These are phyloP conservation scores for Phytophthora tubulina DNA, from an alignment of 352 stramenopile species.

Conservation along the genomic window DNA sequence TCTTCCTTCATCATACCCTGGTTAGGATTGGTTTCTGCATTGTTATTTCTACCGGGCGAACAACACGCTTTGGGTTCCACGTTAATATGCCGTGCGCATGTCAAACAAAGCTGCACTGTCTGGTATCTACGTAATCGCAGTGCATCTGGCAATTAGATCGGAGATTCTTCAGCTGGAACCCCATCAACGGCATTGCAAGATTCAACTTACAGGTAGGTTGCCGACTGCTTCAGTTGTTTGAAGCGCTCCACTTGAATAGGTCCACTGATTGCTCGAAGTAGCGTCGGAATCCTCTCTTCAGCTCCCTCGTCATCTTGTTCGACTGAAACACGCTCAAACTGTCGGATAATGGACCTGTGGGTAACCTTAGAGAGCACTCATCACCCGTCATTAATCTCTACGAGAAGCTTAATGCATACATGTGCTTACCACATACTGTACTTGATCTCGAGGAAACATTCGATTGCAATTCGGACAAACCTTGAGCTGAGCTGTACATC, in stretches of 20 bases:
- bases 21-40: neutral
- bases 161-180: neutral
- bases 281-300: slow-evolving; percentile 30
- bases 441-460: slow-evolving; percentile 47
- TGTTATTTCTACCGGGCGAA: slow-evolving; percentile 10
- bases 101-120: slow-evolving; percentile 52
- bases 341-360: slow-evolving; percentile 54
- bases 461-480: slow-evolving; percentile 52
- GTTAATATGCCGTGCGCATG: slow-evolving; percentile 47
- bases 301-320: slow-evolving; percentile 25
- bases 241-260: slow-evolving; percentile 48
- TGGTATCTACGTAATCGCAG: slow-evolving; percentile 44
- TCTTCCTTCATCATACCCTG: neutral
- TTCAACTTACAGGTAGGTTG: slow-evolving; percentile 51
- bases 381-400: neutral
- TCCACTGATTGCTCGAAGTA: slow-evolving; percentile 47
- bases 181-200: neutral
- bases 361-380: slow-evolving; percentile 37
- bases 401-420: too few species aligned
- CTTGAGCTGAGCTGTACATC: slow-evolving; percentile 48
- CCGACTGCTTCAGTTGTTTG: slow-evolving; percentile 52
- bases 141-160: neutral
- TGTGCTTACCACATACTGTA: slow-evolving; percentile 55
- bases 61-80: slow-evolving; percentile 1
- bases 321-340: slow-evolving; percentile 37